Evolutionary conservation across 306 rosid genomes (phyloP), one percentile per base, ranked within the genome.

Genomic region (Vachellia collinsii): DNA sequence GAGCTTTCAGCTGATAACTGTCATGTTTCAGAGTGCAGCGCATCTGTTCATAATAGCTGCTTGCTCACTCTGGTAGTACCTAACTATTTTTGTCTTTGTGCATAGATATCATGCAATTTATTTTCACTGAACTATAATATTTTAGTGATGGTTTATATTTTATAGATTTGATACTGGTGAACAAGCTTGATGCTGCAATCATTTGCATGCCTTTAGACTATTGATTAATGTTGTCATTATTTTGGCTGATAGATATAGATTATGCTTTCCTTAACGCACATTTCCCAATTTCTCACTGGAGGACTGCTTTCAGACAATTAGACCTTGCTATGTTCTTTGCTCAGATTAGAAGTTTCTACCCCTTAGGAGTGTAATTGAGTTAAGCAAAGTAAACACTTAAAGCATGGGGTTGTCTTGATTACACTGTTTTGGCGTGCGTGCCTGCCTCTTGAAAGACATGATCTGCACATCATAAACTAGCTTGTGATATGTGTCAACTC

Each of bases 41-140:
- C 79, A n/a, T 78, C 89, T 69, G 77, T 76, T 86, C 78, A 51
- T 74, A 77, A 83, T 80, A 85, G 86, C 81, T 93, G 94, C 87
- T 88, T 95, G 88, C 88, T 95, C 84, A 85, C 58, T 79, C 84
- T 82, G 98, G 99, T 95, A 91, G 76, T 84, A 59, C 72, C 74
- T 75, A 62, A 50, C 62, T 42, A 48, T 87, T 87, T 36, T 69
- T 73, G 29, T 72, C 64, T 78, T 75, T 64, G 19, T 72, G 58
- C 34, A 9, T 68, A 61, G 17, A 42, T 66, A 75, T 50, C 9
- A n/a, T 70, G 44, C 36, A 53, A n/a, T 34, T 3, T 20, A 17
- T 63, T 34, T 43, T 36, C 5, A 1, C 19, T 73, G 23, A 73
- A 44, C 17, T 47, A 29, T 71, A 44, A n/a, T 59, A 10, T 59